Base-by-base conservation (phyloP, 208 protist species). In the Wallacemonas sp. region DNA sequence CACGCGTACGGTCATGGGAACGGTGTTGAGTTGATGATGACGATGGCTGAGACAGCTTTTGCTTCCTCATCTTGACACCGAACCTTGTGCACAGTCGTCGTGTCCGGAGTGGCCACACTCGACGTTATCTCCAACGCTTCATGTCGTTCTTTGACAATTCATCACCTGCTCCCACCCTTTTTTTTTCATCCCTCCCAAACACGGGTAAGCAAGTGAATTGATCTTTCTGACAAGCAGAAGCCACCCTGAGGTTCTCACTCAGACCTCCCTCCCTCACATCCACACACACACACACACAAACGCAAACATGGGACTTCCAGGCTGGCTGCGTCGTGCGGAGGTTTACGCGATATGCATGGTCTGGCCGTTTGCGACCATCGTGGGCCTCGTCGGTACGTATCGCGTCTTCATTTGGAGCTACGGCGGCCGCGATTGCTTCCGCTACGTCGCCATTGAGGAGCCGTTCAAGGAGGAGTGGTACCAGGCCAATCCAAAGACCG, bases 361-460 rank as follows among this genome's bases (percentile, higher is more conserved):
- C 23, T 95, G 88, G 86, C 88, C 88, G 6, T 70, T 91, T 48
- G 83, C 81, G 5, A 88, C 81, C 0, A 73, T 92, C 1, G 66
- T 75, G 17, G 83, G 74, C 1, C 61, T 91, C 2, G 81, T 92
- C 12, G 72, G 58, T 33, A 90, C 79, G 19, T 95, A 92, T 61
- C 78, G 76, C 61, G 52, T 95, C 39, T 91, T 95, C 36, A 90
- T 95, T n/a, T 95, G 88, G 86, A 91, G 84, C 60, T 95, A 92
- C 70, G 88, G 88, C 29, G 88, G 88, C 49, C 71, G 81, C 8
- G 88, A 95, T n/a, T 92, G 83, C 75, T 95, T 95, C 72, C 88
- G 88, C 39, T 91, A 91, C 57, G 82, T 95, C 6, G 88, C 78
- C 14, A 92, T 95, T 58, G 73, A 95, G 70, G 85, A 92, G 70